Evolutionary conservation across 352 stramenopile genomes (phyloP), one percentile per base, ranked within the genome.

Genomic region (Phytopythium montanum): DNA sequence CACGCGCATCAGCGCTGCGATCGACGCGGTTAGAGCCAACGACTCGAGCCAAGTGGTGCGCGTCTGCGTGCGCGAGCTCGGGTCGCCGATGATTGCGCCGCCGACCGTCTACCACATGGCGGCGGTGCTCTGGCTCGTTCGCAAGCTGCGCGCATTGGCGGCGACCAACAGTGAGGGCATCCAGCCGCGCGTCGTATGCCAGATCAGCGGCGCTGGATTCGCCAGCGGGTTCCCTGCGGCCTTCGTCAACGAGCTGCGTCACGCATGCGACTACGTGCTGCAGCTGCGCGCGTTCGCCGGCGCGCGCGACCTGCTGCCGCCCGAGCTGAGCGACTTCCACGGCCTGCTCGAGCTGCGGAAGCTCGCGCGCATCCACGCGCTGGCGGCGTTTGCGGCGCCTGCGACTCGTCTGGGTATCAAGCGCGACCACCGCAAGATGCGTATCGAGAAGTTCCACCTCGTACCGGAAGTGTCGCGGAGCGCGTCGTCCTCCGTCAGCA

Each of bases 401-500:
- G 75, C 81, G 33, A 69, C 69, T 39, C 83, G 84, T 31, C 84
- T 80, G 29, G 82, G 79, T 14, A 52, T 92, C 52, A 87, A 87
- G 59, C 77, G 82, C 36, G 79, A 87, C 36, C 75, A 70, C 5
- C 79, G 82, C 23, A 90, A 90, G 63, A 66, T 90, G n/a, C 84
- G 82, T 54, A 75, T 92, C 51, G 82, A 92, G n/a, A 85, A 87
- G 54, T 84, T 92, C 46, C 82, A 92, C 54, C 61, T 92, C 21
- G 79, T 76, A 0, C 82, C 82, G 0, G 82, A 90, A 70, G 77
- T 69, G 2, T 87, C 77, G 23, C 81, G 79, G 46, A 85, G 63
- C 34, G 65, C 65, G 19, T 59, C 53, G 13, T 29, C 23, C 3
- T 25, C 33, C 45, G 63, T 28, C 25, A 55, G 23, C 36, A 65